Conservation (phyloP, 2,329 filamentous ascomycete genomes). For the Pseudogymnoascus sp. region DNA sequence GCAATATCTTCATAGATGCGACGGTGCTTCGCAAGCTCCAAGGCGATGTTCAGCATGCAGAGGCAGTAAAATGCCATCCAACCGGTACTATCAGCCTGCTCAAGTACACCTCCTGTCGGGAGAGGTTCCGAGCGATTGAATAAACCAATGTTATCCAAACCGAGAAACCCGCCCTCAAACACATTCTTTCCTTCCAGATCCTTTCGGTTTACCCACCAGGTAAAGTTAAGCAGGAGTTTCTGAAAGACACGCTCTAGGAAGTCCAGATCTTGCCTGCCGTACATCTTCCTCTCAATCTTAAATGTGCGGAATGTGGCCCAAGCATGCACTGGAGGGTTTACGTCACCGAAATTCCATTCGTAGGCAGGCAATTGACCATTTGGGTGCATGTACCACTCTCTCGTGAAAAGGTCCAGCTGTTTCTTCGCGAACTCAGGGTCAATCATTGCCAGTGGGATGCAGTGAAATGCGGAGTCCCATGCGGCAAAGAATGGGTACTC, state of each 20-base stretch:
- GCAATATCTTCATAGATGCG: slow-evolving; percentile 95
- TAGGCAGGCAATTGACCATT: slow-evolving; percentile 89
- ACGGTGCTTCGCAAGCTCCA: slow-evolving; percentile 91
- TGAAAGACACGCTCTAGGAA: slow-evolving; percentile 96
- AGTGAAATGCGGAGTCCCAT: slow-evolving; percentile 96
- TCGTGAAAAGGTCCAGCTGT: slow-evolving; percentile 88
- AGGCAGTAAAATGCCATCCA: slow-evolving; percentile 99
- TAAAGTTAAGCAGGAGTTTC: slow-evolving; percentile 92
- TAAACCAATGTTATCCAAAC: slow-evolving; percentile 91
- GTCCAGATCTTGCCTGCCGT: slow-evolving; percentile 87
- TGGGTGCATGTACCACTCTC: slow-evolving; percentile 98
- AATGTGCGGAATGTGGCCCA: slow-evolving; percentile 95
- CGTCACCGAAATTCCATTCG: slow-evolving; percentile 97
- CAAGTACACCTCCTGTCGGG: slow-evolving; percentile 84
- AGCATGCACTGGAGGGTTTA: slow-evolving; percentile 92
- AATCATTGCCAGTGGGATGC: slow-evolving; percentile 92
- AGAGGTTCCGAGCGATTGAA: slow-evolving; percentile 96
- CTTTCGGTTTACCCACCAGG: slow-evolving; percentile 99
- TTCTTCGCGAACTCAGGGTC: slow-evolving; percentile 98
- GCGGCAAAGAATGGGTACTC: slow-evolving; percentile 97
- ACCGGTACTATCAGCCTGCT: slow-evolving; percentile 94
- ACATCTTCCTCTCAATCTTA: slow-evolving; percentile 98
- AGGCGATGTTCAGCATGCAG: slow-evolving; percentile 92
- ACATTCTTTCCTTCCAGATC: slow-evolving; percentile 93
- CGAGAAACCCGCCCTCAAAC: slow-evolving; percentile 92